phyloP scores from a whole-genome alignment of 176 grass and related monocot species.

The Triticum timopheevii region DNA sequence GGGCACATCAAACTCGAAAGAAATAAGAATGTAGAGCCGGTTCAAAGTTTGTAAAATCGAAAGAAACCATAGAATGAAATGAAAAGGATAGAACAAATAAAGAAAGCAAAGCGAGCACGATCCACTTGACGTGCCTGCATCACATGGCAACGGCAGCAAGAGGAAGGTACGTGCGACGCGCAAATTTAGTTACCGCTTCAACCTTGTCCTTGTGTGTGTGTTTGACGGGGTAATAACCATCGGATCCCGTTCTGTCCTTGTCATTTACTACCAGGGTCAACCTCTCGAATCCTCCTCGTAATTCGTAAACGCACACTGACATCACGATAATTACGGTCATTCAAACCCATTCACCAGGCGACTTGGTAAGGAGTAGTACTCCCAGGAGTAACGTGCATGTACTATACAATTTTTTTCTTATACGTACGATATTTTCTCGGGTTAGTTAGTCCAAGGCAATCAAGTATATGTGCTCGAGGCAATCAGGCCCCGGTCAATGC shows the following conservation, averaged over 20 bases:
- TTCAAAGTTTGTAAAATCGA: neutral
- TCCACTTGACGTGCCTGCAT: constrained; percentile 36
- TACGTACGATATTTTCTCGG: neutral
- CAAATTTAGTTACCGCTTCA: constrained; percentile 3
- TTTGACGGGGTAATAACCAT: neutral
- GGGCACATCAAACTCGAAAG: neutral
- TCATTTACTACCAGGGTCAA: neutral
- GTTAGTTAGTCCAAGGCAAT: neutral
- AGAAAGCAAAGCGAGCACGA: neutral
- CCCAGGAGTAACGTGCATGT: neutral
- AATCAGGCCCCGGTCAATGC: constrained; percentile 9
- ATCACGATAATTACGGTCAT: neutral
- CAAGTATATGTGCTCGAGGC: neutral
- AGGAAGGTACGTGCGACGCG: neutral
- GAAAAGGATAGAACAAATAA: neutral
- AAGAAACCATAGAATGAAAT: neutral
- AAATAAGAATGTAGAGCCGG: neutral
- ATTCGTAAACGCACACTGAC: neutral
- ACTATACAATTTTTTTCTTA: too few relatives aligned
- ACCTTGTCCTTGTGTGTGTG: neutral
- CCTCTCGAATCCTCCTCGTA: neutral
- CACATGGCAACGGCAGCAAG: neutral
- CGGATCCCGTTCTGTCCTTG: neutral
- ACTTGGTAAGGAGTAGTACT: neutral
- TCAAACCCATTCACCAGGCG: neutral